Base-by-base conservation (phyloP, 2,329 filamentous ascomycete species). In the Metarhizium sp. region DNA sequence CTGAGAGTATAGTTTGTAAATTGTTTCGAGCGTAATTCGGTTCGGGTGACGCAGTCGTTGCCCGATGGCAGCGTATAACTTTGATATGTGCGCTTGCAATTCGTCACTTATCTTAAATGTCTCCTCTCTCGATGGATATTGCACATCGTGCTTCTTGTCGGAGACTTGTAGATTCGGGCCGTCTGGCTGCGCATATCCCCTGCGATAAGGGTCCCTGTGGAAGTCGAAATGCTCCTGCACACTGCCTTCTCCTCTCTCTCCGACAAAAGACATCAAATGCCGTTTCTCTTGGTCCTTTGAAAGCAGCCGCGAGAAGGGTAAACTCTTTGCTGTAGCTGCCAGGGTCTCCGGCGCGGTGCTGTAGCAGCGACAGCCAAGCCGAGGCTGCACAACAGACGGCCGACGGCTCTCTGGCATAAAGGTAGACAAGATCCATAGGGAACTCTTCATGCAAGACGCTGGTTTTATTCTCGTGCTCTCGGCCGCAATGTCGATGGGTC, bases 141-240 rank as follows among this genome's bases (percentile, higher is more conserved):
- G 65, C 16, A 71, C 62, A 55, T 85, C 80, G 30, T 76, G 70
- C n/a, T 63, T 65, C 29, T 69, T 73, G 52, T 82, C 75, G 2
- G 80, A 81, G 11, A 85, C 68, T 3, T 65, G 68, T 6, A 84
- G 59, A 7, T 72, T 69, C 0, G 78, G 78, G 0, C 73, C 76
- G 54, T 79, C 73, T 2, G 78, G 66, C 7, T 70, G 71, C 8
- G 81, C 80, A 61, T 81, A 83, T 14, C 77, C 74, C 36, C 77
- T 73, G 51, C 77, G 70, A 58, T 78, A 81, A 0, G 80, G 81
- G 57, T 83, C 78, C 29, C 71, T 72, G 50, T 81, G 64, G 48
- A 75, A 74, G 38, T 77, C 69, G 46, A 84, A 68, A 58, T 82
- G 75, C 32, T 83, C 78, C 14, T 82, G 75, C 11, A 79, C 76